Evolutionary conservation across 352 stramenopile species (phyloP), one percentile per base, ranked within the genome.

Genomic region (Globisporangium abappressorium): DNA sequence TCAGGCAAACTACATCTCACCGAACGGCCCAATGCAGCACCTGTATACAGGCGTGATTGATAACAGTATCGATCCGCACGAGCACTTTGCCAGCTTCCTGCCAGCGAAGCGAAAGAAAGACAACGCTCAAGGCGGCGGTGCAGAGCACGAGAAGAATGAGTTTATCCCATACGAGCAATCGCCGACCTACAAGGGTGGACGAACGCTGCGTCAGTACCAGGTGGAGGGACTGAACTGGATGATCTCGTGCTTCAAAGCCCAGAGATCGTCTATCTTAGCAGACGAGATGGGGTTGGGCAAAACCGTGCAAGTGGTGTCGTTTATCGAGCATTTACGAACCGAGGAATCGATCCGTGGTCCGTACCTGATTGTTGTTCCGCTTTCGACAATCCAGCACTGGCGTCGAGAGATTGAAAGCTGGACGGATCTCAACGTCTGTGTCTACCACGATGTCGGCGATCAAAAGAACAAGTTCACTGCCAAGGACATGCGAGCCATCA

Each of bases 391-490:
- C 66, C 85, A 94, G 66, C 89, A 95, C 70, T 95, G 88, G 88
- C 85, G 88, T 2, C 87, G 88, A 62, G 89, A 97, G 70, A 92
- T 95, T 65, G 87, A 94, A 70, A 95, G 77, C 64, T 97, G 73
- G 95, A 99, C 97, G n/a, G 96, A 99, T 76, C 94, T 99, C 73
- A 97, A 98, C 56, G 96, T 98, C 30, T 99, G 97, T 69, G 94
- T 99, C 0, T 99, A 99, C 77, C 97, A 99, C 72, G 98, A 99
- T 73, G 87, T 95, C 73, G 84, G 90, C 12, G 89, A 95, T 62
- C 79, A 82, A 8, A 84, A 75, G 0, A 90, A 71, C 58, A 91
- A 92, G 56, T 95, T 91, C 70, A 94, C 80, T 12, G 86, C 87
- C 2, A 97, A 97, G 62, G 88, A 97, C 55, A 94, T 95, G 84